phyloP scores from a whole-genome alignment of 768 basidiomycete species.

The Jaapia argillacea region DNA sequence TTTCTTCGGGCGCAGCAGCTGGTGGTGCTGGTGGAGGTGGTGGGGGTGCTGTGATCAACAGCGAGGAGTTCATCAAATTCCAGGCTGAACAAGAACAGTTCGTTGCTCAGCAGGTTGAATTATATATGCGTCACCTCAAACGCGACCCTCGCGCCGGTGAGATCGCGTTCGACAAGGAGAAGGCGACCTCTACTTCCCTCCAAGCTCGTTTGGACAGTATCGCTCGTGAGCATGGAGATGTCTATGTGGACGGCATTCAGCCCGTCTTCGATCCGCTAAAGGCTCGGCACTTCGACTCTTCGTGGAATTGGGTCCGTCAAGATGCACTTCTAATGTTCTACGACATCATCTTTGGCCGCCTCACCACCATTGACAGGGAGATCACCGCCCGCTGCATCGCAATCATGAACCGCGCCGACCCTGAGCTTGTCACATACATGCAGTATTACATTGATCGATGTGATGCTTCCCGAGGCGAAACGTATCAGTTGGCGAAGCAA shows the following conservation, averaged over 20 bases:
- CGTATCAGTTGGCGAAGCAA: conserved; percentile 90
- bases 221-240: conserved; percentile 84
- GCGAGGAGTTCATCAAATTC: conserved; percentile 97
- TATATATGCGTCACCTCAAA: conserved; percentile 94
- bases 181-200: conserved; percentile 56
- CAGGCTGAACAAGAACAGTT: conserved; percentile 89
- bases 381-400: conserved; percentile 96
- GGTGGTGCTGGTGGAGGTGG: conserved; percentile 49
- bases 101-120: conserved; percentile 86
- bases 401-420: conserved; percentile 96
- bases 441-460: conserved; percentile 87
- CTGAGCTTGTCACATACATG: conserved; percentile 88
- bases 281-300: conserved; percentile 96
- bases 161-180: conserved; percentile 81
- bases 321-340: conserved; percentile 96
- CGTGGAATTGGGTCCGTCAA: conserved; percentile 99
- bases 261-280: conserved; percentile 93
- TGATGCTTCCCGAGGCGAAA: conserved; percentile 77
- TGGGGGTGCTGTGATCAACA: conserved; percentile 89
- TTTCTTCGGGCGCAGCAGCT: conserved; percentile 58
- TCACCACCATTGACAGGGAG: conserved; percentile 91
- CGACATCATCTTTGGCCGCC: conserved; percentile 93
- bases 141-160: conserved; percentile 91
- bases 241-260: conserved; percentile 90
- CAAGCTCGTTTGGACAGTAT: conserved; percentile 87